Evolutionary conservation across 1,284 basidiomycete genomes (phyloP), one percentile per base, ranked within the genome.

Genomic region (Trametes versicolor): DNA sequence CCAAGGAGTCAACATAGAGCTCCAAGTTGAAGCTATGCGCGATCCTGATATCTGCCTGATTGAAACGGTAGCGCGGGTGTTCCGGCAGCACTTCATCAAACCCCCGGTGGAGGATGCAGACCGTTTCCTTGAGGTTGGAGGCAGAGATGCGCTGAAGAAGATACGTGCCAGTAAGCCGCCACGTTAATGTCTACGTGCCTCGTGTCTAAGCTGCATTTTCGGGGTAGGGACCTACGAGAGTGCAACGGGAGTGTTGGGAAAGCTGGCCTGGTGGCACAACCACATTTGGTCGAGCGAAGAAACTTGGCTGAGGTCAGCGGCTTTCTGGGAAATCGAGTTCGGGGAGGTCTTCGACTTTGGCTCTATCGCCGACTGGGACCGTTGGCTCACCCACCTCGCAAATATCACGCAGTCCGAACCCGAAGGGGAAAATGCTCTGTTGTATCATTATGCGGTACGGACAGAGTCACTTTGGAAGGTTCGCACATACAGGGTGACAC

Each of bases 241-340:
- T n/a, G 23, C 34, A 13, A 3, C 29, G 7, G 21, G 39, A 9
- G 6, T 36, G 25, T 9, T 13, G 15, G 37, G 27, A 8, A 59
- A 52, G 21, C 27, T 60, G 15, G 12, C 21, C 41, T 60, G 58
- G 50, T 53, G 50, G 41, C 27, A 53, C 32, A 54, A 54, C 41
- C 50, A 60, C 41, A 37, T 60, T 1, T 60, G 58, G 58, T 9
- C 39, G 32, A 21, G 29, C 50, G 27, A 54, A 23, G 36, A 37
- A 5, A 39, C 51, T 4, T 61, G 45, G 41, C 17, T 25, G 9
- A 7, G 29, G 3, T 23, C 34, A 13, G 52, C 51, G 19, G 10
- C 36, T 0, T 6, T 27, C 23, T 54, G 27, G 50, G 5, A n/a
- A 4, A 9, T 7, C 13, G 9, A n/a, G 4, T 25, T 32, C 19